Evolutionary conservation across 257 asterid genomes (phyloP), one percentile per base, ranked within the genome.

Genomic region (Solanum tarijense): DNA sequence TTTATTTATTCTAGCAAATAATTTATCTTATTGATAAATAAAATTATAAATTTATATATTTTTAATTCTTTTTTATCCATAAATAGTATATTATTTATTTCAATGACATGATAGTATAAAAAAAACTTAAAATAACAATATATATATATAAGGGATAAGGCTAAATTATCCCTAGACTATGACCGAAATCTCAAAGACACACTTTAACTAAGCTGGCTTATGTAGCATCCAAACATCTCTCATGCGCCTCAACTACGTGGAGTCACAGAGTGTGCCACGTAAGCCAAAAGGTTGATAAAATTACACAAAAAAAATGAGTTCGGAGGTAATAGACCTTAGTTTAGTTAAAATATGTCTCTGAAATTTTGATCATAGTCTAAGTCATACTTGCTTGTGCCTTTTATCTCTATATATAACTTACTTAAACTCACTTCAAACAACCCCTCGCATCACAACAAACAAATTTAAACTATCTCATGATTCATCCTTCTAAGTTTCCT

Each of bases 271-370:
- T 14, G 21, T 48, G 21, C 3, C 58, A 14, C 21, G 21, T 48
- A 14, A 48, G 20, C 20, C 0, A 14, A 46, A 46, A 46, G 0
- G 7, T 46, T 13, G 58, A 48, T 13, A 13, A 48, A 13, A 48
- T 46, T 46, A 13, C 1, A 4, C 0, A 32, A 46, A 48, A 14
- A 14, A 48, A 13, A 48, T 14, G 8, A 48, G 3, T 48, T 14
- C 58, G 0, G 0, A 0, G 58, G 20, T 2, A 48, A 48, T 48
- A 48, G 1, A 48, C 7, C 58, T 14, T 48, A 48, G 0, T 14
- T 5, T 14, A 14, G 0, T 48, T 48, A 14, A 48, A 0, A 5
- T 48, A 0, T 48, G 21, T 48, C 3, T 48, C 3, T 48, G 8
- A 5, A 0, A 48, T 48, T 48, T 48, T 3, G 21, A 14, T 48